Evolutionary conservation across 306 rosid species (phyloP).

Genomic region (Prosopis cineraria): DNA sequence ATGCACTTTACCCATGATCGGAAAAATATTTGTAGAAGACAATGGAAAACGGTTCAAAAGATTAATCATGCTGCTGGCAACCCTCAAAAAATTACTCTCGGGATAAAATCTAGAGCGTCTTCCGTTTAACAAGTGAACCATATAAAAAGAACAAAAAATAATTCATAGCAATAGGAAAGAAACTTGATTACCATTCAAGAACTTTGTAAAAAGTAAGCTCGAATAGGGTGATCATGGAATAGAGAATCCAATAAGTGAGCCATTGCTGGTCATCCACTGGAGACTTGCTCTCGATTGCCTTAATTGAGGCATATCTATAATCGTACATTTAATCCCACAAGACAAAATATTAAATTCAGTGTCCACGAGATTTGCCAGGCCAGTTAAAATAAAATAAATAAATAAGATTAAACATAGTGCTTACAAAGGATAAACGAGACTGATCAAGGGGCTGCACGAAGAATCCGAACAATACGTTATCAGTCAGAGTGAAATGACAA

Average conservation of each 20-base stretch:
- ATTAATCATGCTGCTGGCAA: constrained; percentile 14
- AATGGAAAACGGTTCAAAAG: constrained; percentile 5
- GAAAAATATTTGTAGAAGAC: neutral
- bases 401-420: constrained; percentile 30
- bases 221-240: constrained; percentile 86
- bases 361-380: neutral
- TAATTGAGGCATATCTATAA: constrained; percentile 79
- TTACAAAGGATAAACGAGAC: constrained; percentile 97
- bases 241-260: constrained; percentile 97
- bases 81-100: neutral
- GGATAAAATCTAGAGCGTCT: neutral
- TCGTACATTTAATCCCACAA: constrained; percentile 22
- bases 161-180: neutral
- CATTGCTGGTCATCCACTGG: constrained; percentile 90
- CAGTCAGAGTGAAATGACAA: neutral
- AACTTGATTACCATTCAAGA: constrained; percentile 71
- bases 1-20: neutral
- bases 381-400: neutral
- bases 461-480: neutral
- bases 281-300: constrained; percentile 92
- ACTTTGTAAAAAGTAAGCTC: constrained; percentile 88
- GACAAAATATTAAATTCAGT: neutral
- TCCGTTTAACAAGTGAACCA: neutral
- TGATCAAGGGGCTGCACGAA: constrained; percentile 84
- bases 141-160: neutral